Base-by-base conservation (phyloP, 495 filamentous ascomycete species). In the Amorphotheca resinae region DNA sequence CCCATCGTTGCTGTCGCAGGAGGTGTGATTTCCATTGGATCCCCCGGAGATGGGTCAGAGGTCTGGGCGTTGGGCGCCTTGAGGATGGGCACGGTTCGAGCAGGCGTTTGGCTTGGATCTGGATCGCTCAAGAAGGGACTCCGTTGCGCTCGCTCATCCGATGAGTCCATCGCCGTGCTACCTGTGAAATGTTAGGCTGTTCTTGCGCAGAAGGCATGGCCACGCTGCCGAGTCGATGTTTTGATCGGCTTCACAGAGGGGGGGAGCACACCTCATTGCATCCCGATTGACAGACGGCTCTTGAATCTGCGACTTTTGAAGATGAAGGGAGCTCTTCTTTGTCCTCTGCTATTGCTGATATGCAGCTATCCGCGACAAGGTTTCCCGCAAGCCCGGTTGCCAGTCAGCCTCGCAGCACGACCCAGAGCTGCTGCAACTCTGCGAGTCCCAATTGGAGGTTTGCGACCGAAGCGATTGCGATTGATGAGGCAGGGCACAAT, bases 1-100 rank as follows among this genome's bases (percentile, higher is more conserved):
- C 25, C 49, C 52, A 55, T 55, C 38, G 48, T 42, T 9, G 45
- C 38, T 9, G 48, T 33, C 14, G 48, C 21, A 28, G 54, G 50
- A 37, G 39, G 38, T 12, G 49, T 49, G 25, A 52, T 52, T 17
- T 55, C 52, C 55, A 58, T 58, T 35, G 55, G 51, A 37, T 55
- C 55, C 18, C 44, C 46, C 14, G 51, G 51, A 30, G 51, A 51
- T 8, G 48, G 49, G 22, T 48, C 22, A 37, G 49, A 49, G 9
- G 52, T 46, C 34, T 49, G 48, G 11, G 46, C 14, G 22, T 42
- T 41, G 6, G 52, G 52, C 33, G 48, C 25, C n/a, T 55, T 48
- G 21, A 51, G 38, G 28, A 55, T 51, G 14, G 52, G 48, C 20
- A 55, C 30, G 2, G 45, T 51, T 44, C 49, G 48, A 45, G 39